These are phyloP conservation scores for Boletus tylopilopsis DNA, from an alignment of 768 basidiomycete genomes.

Conservation along the genomic window DNA sequence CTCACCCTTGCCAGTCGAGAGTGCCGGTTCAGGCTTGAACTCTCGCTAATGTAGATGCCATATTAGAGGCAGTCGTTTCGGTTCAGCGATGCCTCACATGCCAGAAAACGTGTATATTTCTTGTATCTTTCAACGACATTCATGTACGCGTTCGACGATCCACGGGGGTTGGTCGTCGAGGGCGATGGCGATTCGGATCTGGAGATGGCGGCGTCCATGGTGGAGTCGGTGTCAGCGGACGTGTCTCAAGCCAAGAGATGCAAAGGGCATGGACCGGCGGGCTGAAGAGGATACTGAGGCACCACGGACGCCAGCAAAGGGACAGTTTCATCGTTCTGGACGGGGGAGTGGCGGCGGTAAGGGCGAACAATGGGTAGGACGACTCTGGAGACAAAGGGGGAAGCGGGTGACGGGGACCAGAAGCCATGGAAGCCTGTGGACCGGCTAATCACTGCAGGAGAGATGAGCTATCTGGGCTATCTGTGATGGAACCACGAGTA, in stretches of 20 bases:
- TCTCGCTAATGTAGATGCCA: no score
- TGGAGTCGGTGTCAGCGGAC: constrained; percentile 31
- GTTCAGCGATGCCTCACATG: no score
- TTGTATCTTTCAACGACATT: no score
- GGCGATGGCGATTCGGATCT: constrained; percentile 50
- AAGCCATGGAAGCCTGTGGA: constrained; percentile 43
- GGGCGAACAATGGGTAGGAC: constrained; percentile 45
- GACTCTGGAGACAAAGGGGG: constrained; percentile 37
- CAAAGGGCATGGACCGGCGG: constrained; percentile 15
- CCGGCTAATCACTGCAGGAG: constrained; percentile 30
- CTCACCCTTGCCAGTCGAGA: no score
- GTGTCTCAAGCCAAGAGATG: constrained; percentile 54
- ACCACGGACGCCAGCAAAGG: no score
- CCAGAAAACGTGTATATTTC: no score
- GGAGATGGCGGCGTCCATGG: constrained; percentile 58
- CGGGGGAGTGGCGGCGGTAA: constrained; percentile 35
- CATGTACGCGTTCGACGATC: constrained; percentile 59
- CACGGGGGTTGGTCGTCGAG: constrained; percentile 48
- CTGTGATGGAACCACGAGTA: constrained; percentile 22
- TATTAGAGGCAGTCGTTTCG: no score
- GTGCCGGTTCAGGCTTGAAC: no score
- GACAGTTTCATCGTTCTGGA: constrained; percentile 45
- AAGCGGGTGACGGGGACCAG: constrained; percentile 43
- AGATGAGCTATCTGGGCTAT: constrained; percentile 31
- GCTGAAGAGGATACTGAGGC: no score